Evolutionary conservation across 495 filamentous ascomycete species (phyloP).

Genomic region (Clavariopsis aquatica): DNA sequence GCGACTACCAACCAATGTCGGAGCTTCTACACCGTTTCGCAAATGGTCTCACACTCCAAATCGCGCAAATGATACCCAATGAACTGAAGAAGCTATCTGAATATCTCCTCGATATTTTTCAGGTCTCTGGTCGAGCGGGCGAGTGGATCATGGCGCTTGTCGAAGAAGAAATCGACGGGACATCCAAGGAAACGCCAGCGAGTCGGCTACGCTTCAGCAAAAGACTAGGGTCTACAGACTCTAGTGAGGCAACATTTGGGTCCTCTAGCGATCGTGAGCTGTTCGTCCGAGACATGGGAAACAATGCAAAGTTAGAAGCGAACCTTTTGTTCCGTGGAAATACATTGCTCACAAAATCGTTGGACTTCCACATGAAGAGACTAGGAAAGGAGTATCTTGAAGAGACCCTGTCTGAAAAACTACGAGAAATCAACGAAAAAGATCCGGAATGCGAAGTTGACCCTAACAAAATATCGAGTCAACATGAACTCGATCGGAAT

Average conservation of each 20-base stretch:
- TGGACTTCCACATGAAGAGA: slow-evolving; percentile 94
- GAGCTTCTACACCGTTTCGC: slow-evolving; percentile 83
- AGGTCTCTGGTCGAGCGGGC: slow-evolving; percentile 82
- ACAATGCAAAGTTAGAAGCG: slow-evolving; percentile 67
- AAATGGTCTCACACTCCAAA: slow-evolving; percentile 79
- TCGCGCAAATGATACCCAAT: slow-evolving; percentile 74
- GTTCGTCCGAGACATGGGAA: slow-evolving; percentile 64
- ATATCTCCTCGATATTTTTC: slow-evolving; percentile 88
- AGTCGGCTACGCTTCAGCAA: slow-evolving; percentile 72
- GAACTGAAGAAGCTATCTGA: slow-evolving; percentile 80
- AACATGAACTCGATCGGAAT: slow-evolving; percentile 77
- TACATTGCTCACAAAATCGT: slow-evolving; percentile 86
- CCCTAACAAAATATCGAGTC: slow-evolving; percentile 68
- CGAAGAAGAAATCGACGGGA: slow-evolving; percentile 95
- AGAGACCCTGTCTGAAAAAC: slow-evolving; percentile 80
- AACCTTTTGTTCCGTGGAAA: slow-evolving; percentile 96
- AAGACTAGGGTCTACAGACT: slow-evolving; percentile 78
- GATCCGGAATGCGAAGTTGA: slow-evolving; percentile 96
- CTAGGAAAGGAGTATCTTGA: slow-evolving; percentile 92
- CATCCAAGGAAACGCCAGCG: slow-evolving; percentile 72
- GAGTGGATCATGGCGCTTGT: slow-evolving; percentile 93
- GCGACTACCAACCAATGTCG: slow-evolving; percentile 81
- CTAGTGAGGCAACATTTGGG: slow-evolving; percentile 56
- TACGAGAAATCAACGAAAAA: slow-evolving; percentile 81
- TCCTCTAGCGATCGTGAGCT: slow-evolving; percentile 58